Conservation (phyloP, 176 grass and related monocot genomes). For the Bothriochloa decipiens region DNA sequence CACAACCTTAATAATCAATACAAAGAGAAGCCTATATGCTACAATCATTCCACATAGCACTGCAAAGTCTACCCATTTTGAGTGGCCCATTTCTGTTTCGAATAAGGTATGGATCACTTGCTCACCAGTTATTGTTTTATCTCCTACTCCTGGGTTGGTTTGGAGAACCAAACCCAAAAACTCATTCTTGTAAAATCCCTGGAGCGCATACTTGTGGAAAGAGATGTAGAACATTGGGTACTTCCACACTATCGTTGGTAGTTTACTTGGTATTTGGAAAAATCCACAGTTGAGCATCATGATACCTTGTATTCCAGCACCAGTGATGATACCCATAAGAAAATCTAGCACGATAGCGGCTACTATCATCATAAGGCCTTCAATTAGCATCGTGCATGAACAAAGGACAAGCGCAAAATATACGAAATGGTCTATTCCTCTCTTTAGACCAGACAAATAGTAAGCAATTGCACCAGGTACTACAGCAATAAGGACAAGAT, state of each 20-base stretch:
- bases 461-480: constrained; percentile 57
- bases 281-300: constrained; percentile 62
- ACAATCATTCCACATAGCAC: constrained; percentile 55
- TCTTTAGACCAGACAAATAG: constrained; percentile 48
- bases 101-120: constrained; percentile 34
- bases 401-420: constrained; percentile 39
- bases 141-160: neutral
- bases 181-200: constrained; percentile 69
- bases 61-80: constrained; percentile 56
- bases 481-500: constrained; percentile 41
- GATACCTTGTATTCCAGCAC: constrained; percentile 59
- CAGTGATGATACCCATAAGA: constrained; percentile 68
- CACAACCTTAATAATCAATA: constrained; percentile 25
- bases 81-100: constrained; percentile 48
- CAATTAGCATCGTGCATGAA: constrained; percentile 51
- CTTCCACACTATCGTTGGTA: constrained; percentile 61
- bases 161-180: constrained; percentile 43
- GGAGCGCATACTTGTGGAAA: constrained; percentile 60
- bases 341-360: constrained; percentile 53
- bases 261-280: constrained; percentile 44
- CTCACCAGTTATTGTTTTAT: constrained; percentile 8
- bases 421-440: constrained; percentile 42
- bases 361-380: constrained; percentile 70
- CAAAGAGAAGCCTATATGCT: constrained; percentile 40
- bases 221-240: constrained; percentile 63